Evolutionary conservation across 2,329 filamentous ascomycete genomes (phyloP), one percentile per base, ranked within the genome.

Genomic region (Didymella sp.): DNA sequence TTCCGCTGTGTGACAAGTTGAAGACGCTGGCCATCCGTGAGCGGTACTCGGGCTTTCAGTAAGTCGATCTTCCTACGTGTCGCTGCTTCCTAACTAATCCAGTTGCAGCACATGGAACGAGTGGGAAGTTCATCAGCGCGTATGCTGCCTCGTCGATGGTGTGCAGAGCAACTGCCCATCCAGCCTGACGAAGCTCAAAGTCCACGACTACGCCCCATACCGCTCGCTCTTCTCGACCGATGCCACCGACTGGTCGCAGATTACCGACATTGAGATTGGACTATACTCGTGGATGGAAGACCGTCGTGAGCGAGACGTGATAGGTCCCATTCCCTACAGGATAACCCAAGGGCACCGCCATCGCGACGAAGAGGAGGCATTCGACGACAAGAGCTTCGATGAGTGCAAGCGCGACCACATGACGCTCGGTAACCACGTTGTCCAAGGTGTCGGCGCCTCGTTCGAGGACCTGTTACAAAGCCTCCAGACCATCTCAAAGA

Each of bases 121-220:
- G 30, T 75, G 71, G 70, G 72, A 75, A 42, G 73, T 75, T 2
- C 73, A 76, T 44, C 72, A 74, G 56, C 71, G 72, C 6, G 71
- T 75, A 1, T 76, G 73, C 59, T 73, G 67, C 49, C 67, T 76
- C 4, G 65, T 74, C 19, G 73, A 75, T 51, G 71, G 70, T 12
- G 64, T 76, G 13, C 61, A 66, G 28, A 65, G 63, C 17, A 51
- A 75, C 52, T 72, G 70, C 47, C 69, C 73, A 11, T 49, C 68
- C 3, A 73, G 53, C 40, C 57, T 76, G 63, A 71, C 64, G 4
- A 74, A 68, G 51, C 63, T 76, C 12, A 68, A 67, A 37, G 66
- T 75, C 5, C 68, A 74, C 56, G 72, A 76, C 56, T 73, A 74
- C 51, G 71, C 72, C 2, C 71, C 73, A 7, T 74, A 73, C 41